A percentile compares a stretch with the other conserved stretches of the same genome.
Evolutionary conservation across 768 basidiomycete genomes (phyloP).

Genomic region (Trametes meyenii): DNA sequence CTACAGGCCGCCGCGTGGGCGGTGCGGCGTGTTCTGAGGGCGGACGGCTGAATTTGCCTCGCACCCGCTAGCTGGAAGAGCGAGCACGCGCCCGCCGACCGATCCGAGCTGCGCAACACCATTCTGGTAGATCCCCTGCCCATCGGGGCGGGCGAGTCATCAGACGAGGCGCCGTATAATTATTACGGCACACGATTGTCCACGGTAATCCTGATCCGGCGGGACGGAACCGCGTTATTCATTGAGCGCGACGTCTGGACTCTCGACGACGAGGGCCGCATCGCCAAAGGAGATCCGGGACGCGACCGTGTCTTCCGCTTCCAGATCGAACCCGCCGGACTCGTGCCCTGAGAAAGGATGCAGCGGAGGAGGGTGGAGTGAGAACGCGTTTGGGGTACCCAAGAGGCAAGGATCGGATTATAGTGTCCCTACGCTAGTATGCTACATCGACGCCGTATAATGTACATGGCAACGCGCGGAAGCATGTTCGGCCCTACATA

Average conservation of each 20-base stretch:
- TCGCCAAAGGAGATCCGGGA: constrained; percentile 20
- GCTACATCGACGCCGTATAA: constrained; percentile 24
- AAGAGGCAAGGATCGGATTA: constrained; percentile 17
- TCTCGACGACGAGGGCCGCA: constrained; percentile 41
- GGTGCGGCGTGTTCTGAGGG: not conserved
- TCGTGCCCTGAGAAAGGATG: not conserved
- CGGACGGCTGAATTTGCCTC: not conserved
- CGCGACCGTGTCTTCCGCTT: constrained; percentile 30
- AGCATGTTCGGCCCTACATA: constrained; percentile 12
- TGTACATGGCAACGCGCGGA: constrained; percentile 19
- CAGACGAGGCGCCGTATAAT: constrained; percentile 1
- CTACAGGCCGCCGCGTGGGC: constrained; percentile 1
- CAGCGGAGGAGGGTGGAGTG: constrained; percentile 18
- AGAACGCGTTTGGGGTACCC: constrained; percentile 5
- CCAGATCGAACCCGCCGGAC: constrained; percentile 17
- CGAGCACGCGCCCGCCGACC: constrained; percentile 44
- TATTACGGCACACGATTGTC: constrained; percentile 74
- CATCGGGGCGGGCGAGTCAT: constrained; percentile 22
- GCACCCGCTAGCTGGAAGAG: constrained; percentile 23
- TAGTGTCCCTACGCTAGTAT: constrained; percentile 20
- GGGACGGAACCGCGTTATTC: constrained; percentile 62
- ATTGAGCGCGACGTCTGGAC: constrained; percentile 74
- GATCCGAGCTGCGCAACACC: constrained; percentile 61
- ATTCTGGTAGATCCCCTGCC: constrained; percentile 61
- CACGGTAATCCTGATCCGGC: constrained; percentile 68